Base-by-base conservation (phyloP, 306 rosid species). In the Hippophae tibetana region DNA sequence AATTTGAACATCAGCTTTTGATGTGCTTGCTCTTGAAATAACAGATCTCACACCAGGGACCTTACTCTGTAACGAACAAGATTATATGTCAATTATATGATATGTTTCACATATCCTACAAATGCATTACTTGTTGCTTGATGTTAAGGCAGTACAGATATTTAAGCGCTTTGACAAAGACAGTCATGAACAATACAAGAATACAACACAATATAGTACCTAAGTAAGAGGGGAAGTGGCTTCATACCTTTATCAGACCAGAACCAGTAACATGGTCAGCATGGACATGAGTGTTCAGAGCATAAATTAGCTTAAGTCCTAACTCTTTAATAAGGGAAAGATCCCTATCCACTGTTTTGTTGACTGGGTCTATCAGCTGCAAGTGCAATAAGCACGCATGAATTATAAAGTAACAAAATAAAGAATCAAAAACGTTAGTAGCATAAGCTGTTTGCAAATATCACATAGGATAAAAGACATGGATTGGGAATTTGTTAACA, bases 301-400 rank as follows among this genome's bases (percentile, higher is more conserved):
- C 99, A 57, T 80, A 88, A 12, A 88, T 66, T 54, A 92, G 86
- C 69, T 80, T 83, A 72, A 92, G 49, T 3, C 93, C 95, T 61
- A 88, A 42, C 48, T 92, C 88, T 57, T 78, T 47, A 44, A 92
- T 64, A 10, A 92, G 81, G 12, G 71, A 70, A 52, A 88, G 66
- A 75, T 93, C 95, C 73, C 99, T 82, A 42, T 93, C 90, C 66
- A 88, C 95, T 42, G 88, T 84, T 61, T 43, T 84, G 73, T 93
- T 97, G 7, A 93, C 97, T 6, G 99, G 99, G 63, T 93, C 99
- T 73, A 93, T 88, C 90, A 93, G 69, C 97, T 93, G 83, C 60
- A 74, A 50, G 38, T 31, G 5, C 38, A 31, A 31, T 31, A 31
- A 31, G 38, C 38, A 31, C 4, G 38, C 38, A 4, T 31, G 38